Evolutionary conservation across 176 grass and related monocot species (phyloP).

Genomic region (Aegilops tauschii): DNA sequence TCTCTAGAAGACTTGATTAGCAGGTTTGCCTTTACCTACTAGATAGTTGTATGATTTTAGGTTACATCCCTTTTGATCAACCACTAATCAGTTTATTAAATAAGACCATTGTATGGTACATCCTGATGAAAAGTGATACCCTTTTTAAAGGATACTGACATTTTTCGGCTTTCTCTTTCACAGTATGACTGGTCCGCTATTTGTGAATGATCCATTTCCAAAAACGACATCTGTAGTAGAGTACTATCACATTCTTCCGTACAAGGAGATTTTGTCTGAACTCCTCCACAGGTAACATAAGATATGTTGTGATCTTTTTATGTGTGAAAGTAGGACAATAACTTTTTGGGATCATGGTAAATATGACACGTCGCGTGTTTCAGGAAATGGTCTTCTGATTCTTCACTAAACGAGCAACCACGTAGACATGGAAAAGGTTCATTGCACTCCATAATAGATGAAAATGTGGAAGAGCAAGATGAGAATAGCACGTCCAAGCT

Average conservation of each 20-base stretch:
- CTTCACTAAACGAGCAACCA: conserved; percentile 4
- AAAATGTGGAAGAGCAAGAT: conserved; percentile 35
- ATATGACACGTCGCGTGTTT: conserved; percentile 6
- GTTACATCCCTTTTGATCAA: not conserved
- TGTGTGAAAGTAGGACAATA: not conserved
- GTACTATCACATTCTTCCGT: conserved; percentile 58
- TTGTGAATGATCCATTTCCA: conserved; percentile 14
- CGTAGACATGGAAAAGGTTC: conserved; percentile 17
- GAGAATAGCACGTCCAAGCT: conserved; percentile 25
- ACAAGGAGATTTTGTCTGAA: conserved; percentile 40
- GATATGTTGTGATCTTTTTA: conserved; percentile 1
- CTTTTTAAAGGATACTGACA: not conserved
- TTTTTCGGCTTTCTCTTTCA: not conserved
- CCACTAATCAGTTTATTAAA: conserved; percentile 6
- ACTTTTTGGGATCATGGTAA: conserved; percentile 1
- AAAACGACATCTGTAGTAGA: conserved; percentile 44
- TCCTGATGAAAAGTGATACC: not conserved
- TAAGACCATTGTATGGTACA: not conserved
- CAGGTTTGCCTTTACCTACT: conserved; percentile 40
- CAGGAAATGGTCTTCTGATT: conserved; percentile 35
- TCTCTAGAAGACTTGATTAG: conserved; percentile 40
- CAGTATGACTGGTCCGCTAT: conserved; percentile 53
- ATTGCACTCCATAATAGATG: conserved; percentile 22
- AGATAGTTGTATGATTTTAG: not conserved
- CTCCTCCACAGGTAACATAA: conserved; percentile 41